A percentile compares a stretch with the other conserved stretches of the same genome.
Evolutionary conservation across 1,284 basidiomycete species (phyloP).

Genomic region (Apiotrichum montevideense): DNA sequence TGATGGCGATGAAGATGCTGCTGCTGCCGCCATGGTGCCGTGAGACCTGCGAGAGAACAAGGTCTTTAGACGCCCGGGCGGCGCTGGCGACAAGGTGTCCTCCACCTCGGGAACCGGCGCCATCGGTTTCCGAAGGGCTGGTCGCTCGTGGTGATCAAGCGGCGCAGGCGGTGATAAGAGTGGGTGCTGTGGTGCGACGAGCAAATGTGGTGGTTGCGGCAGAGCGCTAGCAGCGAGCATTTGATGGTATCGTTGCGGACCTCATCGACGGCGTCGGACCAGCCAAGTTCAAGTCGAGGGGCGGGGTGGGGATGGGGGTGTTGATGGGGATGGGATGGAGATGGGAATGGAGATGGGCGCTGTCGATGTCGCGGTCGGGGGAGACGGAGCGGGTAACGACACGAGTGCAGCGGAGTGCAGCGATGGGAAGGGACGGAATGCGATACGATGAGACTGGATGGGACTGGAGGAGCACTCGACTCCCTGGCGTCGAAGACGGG

Average conservation of each 20-base stretch:
- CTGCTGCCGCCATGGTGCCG: background rate
- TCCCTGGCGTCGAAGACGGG: no score
- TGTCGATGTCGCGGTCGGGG: background rate
- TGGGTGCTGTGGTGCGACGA: background rate
- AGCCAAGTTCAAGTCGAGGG: background rate
- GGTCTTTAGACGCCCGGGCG: background rate
- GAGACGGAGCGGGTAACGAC: background rate
- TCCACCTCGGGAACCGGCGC: conserved; percentile 6
- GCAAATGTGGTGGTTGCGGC: background rate
- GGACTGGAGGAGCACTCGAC: no score
- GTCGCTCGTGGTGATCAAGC: background rate
- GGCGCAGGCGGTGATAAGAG: background rate
- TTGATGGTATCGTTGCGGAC: background rate
- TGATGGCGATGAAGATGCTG: background rate
- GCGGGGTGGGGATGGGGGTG: no score
- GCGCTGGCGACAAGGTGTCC: conserved; percentile 1
- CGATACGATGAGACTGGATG: no score
- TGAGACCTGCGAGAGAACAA: background rate
- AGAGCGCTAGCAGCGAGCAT: conserved; percentile 7
- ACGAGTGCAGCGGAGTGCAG: no score
- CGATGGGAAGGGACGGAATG: no score
- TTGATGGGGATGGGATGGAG: background rate
- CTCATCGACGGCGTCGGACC: background rate
- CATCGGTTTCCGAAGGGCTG: conserved; percentile 2
- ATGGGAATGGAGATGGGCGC: background rate